Base-by-base conservation (phyloP, 352 stramenopile genomes). In the Phytophthora chlamydospora region DNA sequence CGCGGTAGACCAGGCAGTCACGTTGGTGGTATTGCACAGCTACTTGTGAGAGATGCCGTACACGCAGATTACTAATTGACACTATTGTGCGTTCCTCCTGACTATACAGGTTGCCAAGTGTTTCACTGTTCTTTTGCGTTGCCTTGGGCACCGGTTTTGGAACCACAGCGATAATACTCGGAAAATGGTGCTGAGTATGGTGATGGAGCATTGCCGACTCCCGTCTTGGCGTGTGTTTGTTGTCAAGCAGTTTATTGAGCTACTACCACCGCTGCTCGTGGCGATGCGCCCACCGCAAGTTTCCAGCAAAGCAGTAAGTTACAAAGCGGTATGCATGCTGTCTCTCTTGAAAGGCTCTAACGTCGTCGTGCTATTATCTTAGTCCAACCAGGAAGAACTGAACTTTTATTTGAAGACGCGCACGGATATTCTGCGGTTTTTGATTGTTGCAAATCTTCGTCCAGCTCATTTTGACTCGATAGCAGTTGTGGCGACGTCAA, bases 91-190 rank as follows among this genome's bases (percentile, higher is more conserved):
- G 59, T 13, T 42, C 45, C 31, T 31, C 42, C 36, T 27, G 19
- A 17, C 36, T 17, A 24, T 58, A 10, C 41, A 96, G 87, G 87
- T 96, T 32, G 80, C 68, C 48, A 91, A 93, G 32, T 96, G 85
- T 65, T 95, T 93, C 36, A 62, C 69, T 10, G 84, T 87, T 54
- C 70, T 96, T 31, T 47, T 96, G 24, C 68, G 73, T 29, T 93
- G 84, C 39, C 70, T 96, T 42, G 80, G 78, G 0, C 79, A 93
- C 62, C 86, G 83, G 1, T 94, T 95, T 62, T 96, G 88, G 88
- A 86, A 87, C 33, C 80, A 94, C 60, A 89, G 83, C 6, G 79
- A 86, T n/a, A 75, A 92, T 21, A 80, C 85, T 0, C 72, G 84
- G 0, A 74, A 83, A 53, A 58, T 76, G 12, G 86, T 96, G 10